A percentile compares a stretch with the other conserved stretches of the same genome.
phyloP scores from a whole-genome alignment of 352 stramenopile genomes.

The Pythium guiyangense region DNA sequence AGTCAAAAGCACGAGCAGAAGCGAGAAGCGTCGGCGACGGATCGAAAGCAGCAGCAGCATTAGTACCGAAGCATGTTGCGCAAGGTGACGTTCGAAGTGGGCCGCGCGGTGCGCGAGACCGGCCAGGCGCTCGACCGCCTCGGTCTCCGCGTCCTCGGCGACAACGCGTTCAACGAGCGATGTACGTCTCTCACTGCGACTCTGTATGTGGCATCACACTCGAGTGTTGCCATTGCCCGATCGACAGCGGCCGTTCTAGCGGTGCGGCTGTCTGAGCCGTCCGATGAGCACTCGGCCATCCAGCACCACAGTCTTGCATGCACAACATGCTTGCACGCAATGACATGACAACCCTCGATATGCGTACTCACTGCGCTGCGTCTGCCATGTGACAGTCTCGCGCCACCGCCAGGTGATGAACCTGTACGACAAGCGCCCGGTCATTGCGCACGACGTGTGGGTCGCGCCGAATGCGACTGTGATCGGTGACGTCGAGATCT shows the following conservation, averaged over 20 bases:
- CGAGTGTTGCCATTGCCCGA: too few species aligned
- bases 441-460: conserved; percentile 90
- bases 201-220: not conserved
- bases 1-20: conserved; percentile 4
- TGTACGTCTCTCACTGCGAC: conserved; percentile 40
- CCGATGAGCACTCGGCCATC: too few species aligned
- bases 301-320: too few species aligned
- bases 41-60: conserved; percentile 2
- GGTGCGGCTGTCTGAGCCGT: not conserved
- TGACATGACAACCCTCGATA: too few species aligned
- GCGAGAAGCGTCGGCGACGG: conserved; percentile 1
- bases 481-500: conserved; percentile 95
- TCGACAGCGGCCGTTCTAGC: not conserved
- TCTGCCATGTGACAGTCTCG: conserved; percentile 51
- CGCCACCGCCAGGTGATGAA: conserved; percentile 92
- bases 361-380: not conserved
- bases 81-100: conserved; percentile 88
- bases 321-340: too few species aligned
- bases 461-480: conserved; percentile 96
- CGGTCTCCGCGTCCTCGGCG: conserved; percentile 84
- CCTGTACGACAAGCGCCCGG: conserved; percentile 90
- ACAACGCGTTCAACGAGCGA: conserved; percentile 88
- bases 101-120: conserved; percentile 93
- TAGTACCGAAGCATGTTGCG: conserved; percentile 57
- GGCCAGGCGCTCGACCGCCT: conserved; percentile 94